Base-by-base conservation (phyloP, 176 grass and related monocot species). In the Luzula sylvatica region DNA sequence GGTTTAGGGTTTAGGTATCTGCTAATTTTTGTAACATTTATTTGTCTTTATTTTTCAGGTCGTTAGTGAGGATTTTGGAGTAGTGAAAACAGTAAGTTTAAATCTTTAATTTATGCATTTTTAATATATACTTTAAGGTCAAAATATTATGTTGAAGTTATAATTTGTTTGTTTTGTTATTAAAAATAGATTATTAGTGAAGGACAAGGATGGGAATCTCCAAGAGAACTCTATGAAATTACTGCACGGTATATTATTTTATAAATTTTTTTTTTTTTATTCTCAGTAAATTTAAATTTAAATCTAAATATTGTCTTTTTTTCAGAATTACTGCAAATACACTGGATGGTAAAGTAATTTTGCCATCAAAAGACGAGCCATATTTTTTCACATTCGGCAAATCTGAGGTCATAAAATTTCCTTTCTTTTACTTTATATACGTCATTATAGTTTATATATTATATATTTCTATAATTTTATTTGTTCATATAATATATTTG, bases 151-250 rank as follows among this genome's bases (percentile, higher is more conserved):
- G 17, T 19, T 63, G 23, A 4, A 32, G 45, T 15, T 7, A 35
- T 35, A 35, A n/a, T 43, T 27, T 64, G 8, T 20, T 23, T n/a
- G 43, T 28, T 26, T 20, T 64, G 19, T 64, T 25, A 64, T 47
- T 38, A 25, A 22, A 26, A 29, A 64, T 64, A 96, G 90, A 77
- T 82, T 82, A 50, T 82, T 68, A 64, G 55, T 54, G 90, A 96
- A 79, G 90, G 90, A 38, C 65, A 79, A 72, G 84, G 90, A 67
- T 96, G 90, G 90, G 90, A 96, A 77, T 76, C 71, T 73, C 90
- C 90, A 56, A 96, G 90, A 78, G 83, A 75, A 67, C 90, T 80
- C 59, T 96, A 89, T 74, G 90, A 96, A 88, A 75, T 96, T 30
- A 86, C 77, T 67, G 74, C 80, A 66, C 20, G 70, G 90, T 86